Evolutionary conservation across 2,329 filamentous ascomycete genomes (phyloP).

Genomic region (Hymenoscyphus fructigenus): DNA sequence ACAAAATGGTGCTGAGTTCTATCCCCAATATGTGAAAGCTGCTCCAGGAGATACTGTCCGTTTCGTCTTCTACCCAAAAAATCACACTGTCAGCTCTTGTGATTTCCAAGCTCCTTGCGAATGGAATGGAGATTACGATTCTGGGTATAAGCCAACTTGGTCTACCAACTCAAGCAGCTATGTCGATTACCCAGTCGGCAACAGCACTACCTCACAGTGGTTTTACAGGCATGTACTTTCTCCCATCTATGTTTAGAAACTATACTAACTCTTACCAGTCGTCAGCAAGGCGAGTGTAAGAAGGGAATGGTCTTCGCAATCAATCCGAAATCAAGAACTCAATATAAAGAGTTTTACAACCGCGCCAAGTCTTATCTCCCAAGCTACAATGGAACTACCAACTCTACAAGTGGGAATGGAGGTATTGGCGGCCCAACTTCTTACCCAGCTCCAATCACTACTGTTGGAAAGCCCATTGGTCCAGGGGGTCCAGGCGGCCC

Average conservation of each 20-base stretch:
- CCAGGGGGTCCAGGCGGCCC: no score
- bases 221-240: constrained; percentile 3
- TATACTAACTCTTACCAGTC: constrained; percentile 11
- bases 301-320: constrained; percentile 21
- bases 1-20: constrained; percentile 15
- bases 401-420: neutral
- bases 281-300: constrained; percentile 15
- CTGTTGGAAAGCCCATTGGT: neutral
- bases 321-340: constrained; percentile 13
- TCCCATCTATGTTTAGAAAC: neutral
- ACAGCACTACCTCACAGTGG: neutral
- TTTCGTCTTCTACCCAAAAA: constrained; percentile 14
- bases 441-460: neutral
- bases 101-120: constrained; percentile 12
- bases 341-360: constrained; percentile 3
- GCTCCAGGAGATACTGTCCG: constrained; percentile 17
- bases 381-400: neutral
- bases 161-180: constrained; percentile 12
- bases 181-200: constrained; percentile 14
- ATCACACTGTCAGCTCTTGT: constrained; percentile 18
- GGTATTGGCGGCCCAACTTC: neutral
- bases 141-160: constrained; percentile 13
- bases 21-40: constrained; percentile 12
- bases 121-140: constrained; percentile 15
- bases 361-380: neutral